Conservation (phyloP, 768 basidiomycete genomes). For the Paxillus involutus region DNA sequence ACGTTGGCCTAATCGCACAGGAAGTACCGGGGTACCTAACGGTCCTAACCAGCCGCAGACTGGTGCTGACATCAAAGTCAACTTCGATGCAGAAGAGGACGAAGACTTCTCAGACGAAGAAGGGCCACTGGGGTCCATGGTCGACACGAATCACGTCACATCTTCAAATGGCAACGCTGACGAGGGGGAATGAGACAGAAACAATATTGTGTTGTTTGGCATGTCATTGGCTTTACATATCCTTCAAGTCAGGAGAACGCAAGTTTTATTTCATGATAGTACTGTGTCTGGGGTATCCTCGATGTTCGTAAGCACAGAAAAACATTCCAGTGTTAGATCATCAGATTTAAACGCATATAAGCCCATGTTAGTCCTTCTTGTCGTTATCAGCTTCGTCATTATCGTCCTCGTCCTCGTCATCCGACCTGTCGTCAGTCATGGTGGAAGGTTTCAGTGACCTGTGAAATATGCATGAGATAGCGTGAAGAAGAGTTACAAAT, state of each 20-base stretch:
- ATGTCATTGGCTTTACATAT: too few species aligned
- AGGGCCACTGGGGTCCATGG: conserved; percentile 31
- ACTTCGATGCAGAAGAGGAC: conserved; percentile 60
- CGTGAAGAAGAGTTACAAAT: background rate
- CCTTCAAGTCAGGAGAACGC: background rate
- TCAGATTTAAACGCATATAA: background rate
- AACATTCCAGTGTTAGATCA: conserved; percentile 3
- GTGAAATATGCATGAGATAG: conserved; percentile 7
- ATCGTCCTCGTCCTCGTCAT: conserved; percentile 61
- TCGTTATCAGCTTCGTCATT: conserved; percentile 26
- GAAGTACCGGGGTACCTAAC: conserved; percentile 7
- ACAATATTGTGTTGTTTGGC: background rate
- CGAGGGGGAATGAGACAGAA: conserved; percentile 1
- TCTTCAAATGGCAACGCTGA: conserved; percentile 4
- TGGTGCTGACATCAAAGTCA: conserved; percentile 45
- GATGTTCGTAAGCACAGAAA: background rate
- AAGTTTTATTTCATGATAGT: background rate
- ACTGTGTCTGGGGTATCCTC: conserved; percentile 2
- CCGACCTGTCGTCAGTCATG: conserved; percentile 76
- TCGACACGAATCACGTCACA: conserved; percentile 11
- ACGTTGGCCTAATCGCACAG: conserved; percentile 71
- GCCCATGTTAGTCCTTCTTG: conserved; percentile 29
- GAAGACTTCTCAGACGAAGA: conserved; percentile 45
- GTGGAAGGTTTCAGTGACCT: conserved; percentile 53
- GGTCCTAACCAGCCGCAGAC: conserved; percentile 22